Evolutionary conservation across 139 green algal genomes (phyloP).

Genomic region (Astrephomene gubernaculifera): DNA sequence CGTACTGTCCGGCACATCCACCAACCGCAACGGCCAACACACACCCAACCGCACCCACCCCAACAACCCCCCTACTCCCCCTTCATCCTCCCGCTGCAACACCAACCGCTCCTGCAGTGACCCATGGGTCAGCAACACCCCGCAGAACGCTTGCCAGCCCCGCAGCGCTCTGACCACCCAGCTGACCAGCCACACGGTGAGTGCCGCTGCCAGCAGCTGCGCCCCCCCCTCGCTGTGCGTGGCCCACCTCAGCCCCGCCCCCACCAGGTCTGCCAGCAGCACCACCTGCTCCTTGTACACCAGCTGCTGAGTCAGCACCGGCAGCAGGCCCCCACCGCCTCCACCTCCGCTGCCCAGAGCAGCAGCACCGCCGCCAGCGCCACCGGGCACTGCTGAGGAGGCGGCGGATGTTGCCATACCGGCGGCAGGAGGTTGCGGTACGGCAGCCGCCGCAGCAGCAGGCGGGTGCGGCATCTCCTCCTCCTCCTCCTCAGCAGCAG

Average conservation of each 20-base stretch:
- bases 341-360: too few species aligned
- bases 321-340: slow-evolving; percentile 7
- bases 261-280: slow-evolving; percentile 46
- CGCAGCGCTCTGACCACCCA: slow-evolving; percentile 9
- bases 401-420: too few species aligned
- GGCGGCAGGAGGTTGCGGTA: too few species aligned
- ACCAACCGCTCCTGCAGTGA: too few species aligned
- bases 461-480: too few species aligned
- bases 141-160: slow-evolving; percentile 24
- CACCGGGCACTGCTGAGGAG: too few species aligned
- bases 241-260: slow-evolving; percentile 29
- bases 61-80: neutral
- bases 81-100: neutral
- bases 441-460: too few species aligned
- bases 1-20: slow-evolving; percentile 54
- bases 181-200: slow-evolving; percentile 42
- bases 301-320: slow-evolving; percentile 38
- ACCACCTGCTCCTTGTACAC: slow-evolving; percentile 47
- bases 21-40: slow-evolving; percentile 49
- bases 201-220: slow-evolving; percentile 18
- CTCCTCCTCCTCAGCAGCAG: too few species aligned
- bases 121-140: too few species aligned
- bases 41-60: neutral
- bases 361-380: too few species aligned
- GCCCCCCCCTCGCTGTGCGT: neutral